Base-by-base conservation (phyloP, 2,329 filamentous ascomycete species). In the Cryphonectria radicalis region DNA sequence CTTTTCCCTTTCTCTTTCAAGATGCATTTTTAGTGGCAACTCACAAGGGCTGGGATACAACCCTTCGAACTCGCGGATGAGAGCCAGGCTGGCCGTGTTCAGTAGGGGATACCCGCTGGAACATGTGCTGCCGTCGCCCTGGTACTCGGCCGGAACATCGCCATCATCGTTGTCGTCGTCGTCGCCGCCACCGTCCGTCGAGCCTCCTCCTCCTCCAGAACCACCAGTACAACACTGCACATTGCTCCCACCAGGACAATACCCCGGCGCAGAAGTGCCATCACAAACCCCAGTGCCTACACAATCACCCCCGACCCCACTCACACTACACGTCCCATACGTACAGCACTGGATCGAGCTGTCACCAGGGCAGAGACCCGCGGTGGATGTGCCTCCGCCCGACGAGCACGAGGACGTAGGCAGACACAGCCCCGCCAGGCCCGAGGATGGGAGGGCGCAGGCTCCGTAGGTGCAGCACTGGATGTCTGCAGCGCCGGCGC, bases 41-140 rank as follows among this genome's bases (percentile, higher is more conserved):
- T 57, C 25, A 57, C 53, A 57, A 17, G 25, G 11, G 8, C 14
- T 28, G n/a, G 53, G 0, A 14, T 57, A 57, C 53, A 57, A 17
- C 14, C 53, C 53, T 25, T 57, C 25, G 28, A 57, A 57, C 53
- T 57, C 25, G 25, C 53, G 25, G 25, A 32, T 57, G 13, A 57
- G 25, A 25, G 53, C 53, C 53, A 57, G 25, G n/a, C 25, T 57
- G n/a, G 53, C 53, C 53, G 53, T 57, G 53, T 57, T 57, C 53
- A 28, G 25, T 25, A 14, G 11, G 8, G 25, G 53, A 32, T 57
- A 57, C 25, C 46, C 46, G 46, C 19, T 17, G 14, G 25, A 57
- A 32, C 53, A 57, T 17, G n/a, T 32, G 25, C 53, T 57, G 53
- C 25, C 53, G 25, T 57, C n/a, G 19, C 46, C 53, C 53, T 57